A percentile compares a stretch with the other conserved stretches of the same genome.
Conservation (phyloP, 1,284 basidiomycete genomes). For the Peniophora sp. region DNA sequence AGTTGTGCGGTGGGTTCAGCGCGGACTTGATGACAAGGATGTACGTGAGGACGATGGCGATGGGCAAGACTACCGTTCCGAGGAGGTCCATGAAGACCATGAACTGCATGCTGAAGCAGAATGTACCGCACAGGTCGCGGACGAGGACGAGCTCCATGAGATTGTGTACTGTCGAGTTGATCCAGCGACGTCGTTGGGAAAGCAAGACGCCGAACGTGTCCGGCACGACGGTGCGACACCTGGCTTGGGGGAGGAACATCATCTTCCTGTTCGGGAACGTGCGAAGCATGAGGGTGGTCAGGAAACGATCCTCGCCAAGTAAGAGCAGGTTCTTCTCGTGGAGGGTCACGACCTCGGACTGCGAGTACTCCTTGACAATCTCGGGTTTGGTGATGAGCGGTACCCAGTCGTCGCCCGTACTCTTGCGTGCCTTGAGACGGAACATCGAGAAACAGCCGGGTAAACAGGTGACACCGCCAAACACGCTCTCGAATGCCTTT, state of each 20-base stretch:
- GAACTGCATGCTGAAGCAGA: constrained; percentile 98
- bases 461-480: constrained; percentile 98
- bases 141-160: constrained; percentile 98
- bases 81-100: constrained; percentile 98
- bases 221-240: constrained; percentile 92
- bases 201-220: constrained; percentile 91
- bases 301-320: constrained; percentile 97
- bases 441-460: constrained; percentile 99
- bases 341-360: constrained; percentile 86
- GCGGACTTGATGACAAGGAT: constrained; percentile 80
- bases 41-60: constrained; percentile 91
- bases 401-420: constrained; percentile 91
- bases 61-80: constrained; percentile 91
- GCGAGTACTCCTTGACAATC: constrained; percentile 96
- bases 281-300: constrained; percentile 90
- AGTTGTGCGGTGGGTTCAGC: constrained; percentile 74
- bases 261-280: constrained; percentile 99
- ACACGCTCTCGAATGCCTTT: constrained; percentile 98
- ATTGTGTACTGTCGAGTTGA: constrained; percentile 99
- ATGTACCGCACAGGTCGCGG: constrained; percentile 91
- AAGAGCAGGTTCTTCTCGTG: constrained; percentile 98
- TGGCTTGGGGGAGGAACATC: constrained; percentile 97
- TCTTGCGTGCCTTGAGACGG: constrained; percentile 88
- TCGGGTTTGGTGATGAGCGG: constrained; percentile 96
- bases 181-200: constrained; percentile 97